Conservation (phyloP, 768 basidiomycete species). For the Leccinum incarnatum region DNA sequence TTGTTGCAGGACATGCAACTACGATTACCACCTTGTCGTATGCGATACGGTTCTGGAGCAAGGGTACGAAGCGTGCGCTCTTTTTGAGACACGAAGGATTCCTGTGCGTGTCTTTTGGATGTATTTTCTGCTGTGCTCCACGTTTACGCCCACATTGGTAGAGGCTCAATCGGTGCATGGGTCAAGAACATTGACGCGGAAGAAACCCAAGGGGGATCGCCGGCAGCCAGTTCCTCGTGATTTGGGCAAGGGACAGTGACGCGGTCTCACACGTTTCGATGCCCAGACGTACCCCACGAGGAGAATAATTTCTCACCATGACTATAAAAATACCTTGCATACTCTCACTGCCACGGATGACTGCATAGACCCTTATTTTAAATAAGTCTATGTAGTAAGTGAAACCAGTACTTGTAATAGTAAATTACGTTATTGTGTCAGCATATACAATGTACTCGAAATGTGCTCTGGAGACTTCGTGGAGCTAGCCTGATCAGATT, state of each 20-base stretch:
- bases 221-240: slow-evolving; percentile 8
- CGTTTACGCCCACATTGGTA: slow-evolving; percentile 28
- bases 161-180: slow-evolving; percentile 96
- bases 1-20: slow-evolving; percentile 78
- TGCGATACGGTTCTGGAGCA: slow-evolving; percentile 99
- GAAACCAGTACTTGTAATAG: slow-evolving; percentile 13
- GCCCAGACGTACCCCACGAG: slow-evolving; percentile 25
- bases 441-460: slow-evolving; percentile 5
- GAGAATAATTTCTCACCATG: slow-evolving; percentile 21
- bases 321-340: slow-evolving; percentile 26
- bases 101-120: slow-evolving; percentile 58
- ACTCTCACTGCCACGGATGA: slow-evolving; percentile 20
- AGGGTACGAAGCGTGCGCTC: slow-evolving; percentile 92
- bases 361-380: slow-evolving; percentile 9
- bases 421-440: slow-evolving; percentile 20
- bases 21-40: slow-evolving; percentile 98
- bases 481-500: slow-evolving; percentile 1
- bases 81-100: slow-evolving; percentile 99
- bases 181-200: slow-evolving; percentile 85
- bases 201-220: slow-evolving; percentile 14
- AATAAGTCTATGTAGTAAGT: slow-evolving; percentile 2
- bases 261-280: slow-evolving; percentile 9
- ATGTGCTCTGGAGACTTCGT: background rate
- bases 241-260: slow-evolving; percentile 1
- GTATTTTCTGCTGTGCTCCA: background rate